Evolutionary conservation across 441 rosid species (phyloP), one percentile per base, ranked within the genome.

Genomic region (Monsonia emarginata): DNA sequence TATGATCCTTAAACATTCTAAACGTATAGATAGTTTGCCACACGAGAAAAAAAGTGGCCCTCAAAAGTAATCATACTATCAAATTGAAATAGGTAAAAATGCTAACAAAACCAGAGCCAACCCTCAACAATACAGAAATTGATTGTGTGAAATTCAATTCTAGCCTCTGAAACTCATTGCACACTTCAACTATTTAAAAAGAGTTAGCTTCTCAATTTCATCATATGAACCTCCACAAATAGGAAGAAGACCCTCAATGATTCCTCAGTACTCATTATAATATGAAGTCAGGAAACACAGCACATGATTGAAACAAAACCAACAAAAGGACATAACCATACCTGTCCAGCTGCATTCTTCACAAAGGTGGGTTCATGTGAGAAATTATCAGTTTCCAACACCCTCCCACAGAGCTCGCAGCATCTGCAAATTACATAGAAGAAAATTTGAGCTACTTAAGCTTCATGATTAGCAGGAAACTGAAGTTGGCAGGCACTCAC

Each of bases 301-400:
- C n/a, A 9, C 8, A 22, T 10, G 4, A 24, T 22, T 54, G 28
- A 54, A 54, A 22, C 27, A 54, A 9, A 54, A 2, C 28, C 28
- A 54, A 24, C 28, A 54, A 54, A 54, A 28, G 25, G 16, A 50
- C 1, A 19, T 1, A 42, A 9, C 2, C 16, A 56, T 11, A 56
- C 61, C 61, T 56, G 61, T 13, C 61, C 61, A 56, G 61, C 24
- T 25, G 61, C 11, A 56, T 56, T 56, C 61, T 56, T 56, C 16
- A 25, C 30, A 24, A 56, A 56, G 61, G 31, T 24, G 2, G 61
- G 31, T 25, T 56, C 61, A 11, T 56, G 31, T 25, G 61, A 56
- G 30, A 56, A 56, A 26, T 56, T 56, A 13, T 56, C 31, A 56
- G 31, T 56, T 56, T 56, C 30, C 61, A 56, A 56, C 31, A 56